Conservation (phyloP, 2,329 filamentous ascomycete species). For the Botrytis tulipae region DNA sequence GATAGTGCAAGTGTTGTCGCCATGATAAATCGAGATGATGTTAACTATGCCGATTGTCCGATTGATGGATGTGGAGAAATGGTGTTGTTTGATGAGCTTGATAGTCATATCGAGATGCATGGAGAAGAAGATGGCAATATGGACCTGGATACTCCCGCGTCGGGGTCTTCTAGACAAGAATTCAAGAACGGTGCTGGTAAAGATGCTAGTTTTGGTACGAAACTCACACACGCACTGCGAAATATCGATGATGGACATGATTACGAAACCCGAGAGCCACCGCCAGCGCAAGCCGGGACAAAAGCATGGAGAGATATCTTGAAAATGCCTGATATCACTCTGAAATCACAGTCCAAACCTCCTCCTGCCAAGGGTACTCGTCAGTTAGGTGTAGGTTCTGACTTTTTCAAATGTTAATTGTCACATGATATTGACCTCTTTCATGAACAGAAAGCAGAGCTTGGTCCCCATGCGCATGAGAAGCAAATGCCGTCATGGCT, state of each 20-base stretch:
- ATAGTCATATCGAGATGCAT: constrained; percentile 60
- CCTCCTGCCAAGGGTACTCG: constrained; percentile 19
- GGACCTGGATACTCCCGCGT: constrained; percentile 21
- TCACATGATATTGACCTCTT: constrained; percentile 26
- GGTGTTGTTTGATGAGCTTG: constrained; percentile 52
- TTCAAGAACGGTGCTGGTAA: constrained; percentile 14
- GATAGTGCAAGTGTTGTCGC: constrained; percentile 32
- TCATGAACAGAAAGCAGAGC: constrained; percentile 49
- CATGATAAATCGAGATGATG: constrained; percentile 35
- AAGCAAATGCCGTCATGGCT: constrained; percentile 72
- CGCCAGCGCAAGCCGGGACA: constrained; percentile 25
- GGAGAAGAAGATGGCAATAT: constrained; percentile 27
- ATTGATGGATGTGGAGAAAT: constrained; percentile 58
- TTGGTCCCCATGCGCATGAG: constrained; percentile 72
- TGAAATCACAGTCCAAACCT: constrained; percentile 18
- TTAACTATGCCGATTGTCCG: constrained; percentile 52
- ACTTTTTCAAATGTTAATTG: not conserved
- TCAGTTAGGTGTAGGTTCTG: constrained; percentile 39
- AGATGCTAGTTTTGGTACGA: constrained; percentile 19
- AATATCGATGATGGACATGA: constrained; percentile 28
- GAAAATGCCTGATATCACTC: constrained; percentile 34
- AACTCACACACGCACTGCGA: constrained; percentile 24
- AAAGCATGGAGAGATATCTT: constrained; percentile 39
- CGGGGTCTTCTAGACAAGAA: not conserved
- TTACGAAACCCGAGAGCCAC: constrained; percentile 15